Percentiles rank a stretch among this genome's conserved stretches.
phyloP scores from a whole-genome alignment of 768 basidiomycete species.

The Termitomyces sp. region DNA sequence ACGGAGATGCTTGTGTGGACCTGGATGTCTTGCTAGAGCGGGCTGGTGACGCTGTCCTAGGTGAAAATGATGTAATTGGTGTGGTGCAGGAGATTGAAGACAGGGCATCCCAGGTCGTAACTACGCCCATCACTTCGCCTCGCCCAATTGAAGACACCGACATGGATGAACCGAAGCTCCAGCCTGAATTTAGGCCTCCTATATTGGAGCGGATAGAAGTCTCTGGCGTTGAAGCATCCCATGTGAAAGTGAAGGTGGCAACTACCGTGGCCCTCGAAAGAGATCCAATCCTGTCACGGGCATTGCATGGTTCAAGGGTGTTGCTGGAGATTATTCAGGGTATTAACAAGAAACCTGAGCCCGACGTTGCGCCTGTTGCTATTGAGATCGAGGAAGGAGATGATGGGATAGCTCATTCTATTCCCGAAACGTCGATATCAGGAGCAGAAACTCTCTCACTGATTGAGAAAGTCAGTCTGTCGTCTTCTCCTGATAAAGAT shows the following conservation, averaged over 20 bases:
- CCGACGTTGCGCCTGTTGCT: not conserved
- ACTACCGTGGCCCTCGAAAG: conserved; percentile 4
- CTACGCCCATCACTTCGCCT: not conserved
- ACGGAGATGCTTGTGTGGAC: not conserved
- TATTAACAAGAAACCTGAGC: not conserved
- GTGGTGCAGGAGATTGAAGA: not conserved
- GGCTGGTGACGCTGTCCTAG: not conserved
- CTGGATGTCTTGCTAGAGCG: not conserved
- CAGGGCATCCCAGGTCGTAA: not conserved
- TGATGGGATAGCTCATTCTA: not conserved
- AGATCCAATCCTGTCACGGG: not conserved
- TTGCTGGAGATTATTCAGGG: conserved; percentile 1
- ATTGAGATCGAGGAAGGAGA: not conserved
- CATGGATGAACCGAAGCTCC: not conserved
- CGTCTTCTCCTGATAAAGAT: not conserved
- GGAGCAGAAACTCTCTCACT: not conserved
- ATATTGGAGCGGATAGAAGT: not conserved
- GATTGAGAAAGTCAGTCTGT: not conserved
- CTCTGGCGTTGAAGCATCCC: not conserved
- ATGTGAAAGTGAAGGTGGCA: not conserved
- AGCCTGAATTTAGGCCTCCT: not conserved
- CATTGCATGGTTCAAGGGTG: conserved; percentile 1
- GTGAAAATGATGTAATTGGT: not conserved
- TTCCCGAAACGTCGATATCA: not conserved
- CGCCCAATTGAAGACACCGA: not conserved